A percentile compares a stretch with the other conserved stretches of the same genome.
These are phyloP conservation scores for Mycena sp. DNA, from an alignment of 1,284 basidiomycete genomes.

Conservation along the genomic window DNA sequence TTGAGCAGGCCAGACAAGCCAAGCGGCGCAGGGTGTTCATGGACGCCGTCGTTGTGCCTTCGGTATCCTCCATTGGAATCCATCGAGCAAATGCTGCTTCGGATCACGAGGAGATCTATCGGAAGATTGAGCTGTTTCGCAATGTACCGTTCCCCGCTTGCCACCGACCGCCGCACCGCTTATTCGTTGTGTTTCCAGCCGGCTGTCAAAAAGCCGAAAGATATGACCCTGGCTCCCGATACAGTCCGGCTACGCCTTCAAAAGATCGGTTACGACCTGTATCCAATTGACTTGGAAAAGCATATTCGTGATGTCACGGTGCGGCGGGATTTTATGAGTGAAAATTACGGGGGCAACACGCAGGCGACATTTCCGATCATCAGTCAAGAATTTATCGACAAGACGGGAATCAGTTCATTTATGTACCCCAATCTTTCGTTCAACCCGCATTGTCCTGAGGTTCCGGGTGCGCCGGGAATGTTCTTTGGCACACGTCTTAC, in stretches of 20 bases:
- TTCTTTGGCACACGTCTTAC: conserved; percentile 35
- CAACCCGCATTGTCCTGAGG: conserved; percentile 48
- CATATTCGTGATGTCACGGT: conserved; percentile 33
- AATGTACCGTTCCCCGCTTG: neutral
- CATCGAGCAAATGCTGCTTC: neutral
- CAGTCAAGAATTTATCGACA: conserved; percentile 28
- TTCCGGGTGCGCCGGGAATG: conserved; percentile 47
- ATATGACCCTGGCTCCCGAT: conserved; percentile 8
- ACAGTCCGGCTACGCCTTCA: neutral
- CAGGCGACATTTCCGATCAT: conserved; percentile 43
- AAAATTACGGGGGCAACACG: conserved; percentile 45
- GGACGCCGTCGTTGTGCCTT: conserved; percentile 4
- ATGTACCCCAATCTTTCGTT: conserved; percentile 45
- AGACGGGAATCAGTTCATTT: conserved; percentile 44
- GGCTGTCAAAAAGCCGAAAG: conserved; percentile 18
- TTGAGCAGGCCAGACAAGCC: neutral
- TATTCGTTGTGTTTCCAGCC: conserved; percentile 2
- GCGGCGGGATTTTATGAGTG: conserved; percentile 43
- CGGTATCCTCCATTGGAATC: neutral
- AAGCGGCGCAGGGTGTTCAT: conserved; percentile 9
- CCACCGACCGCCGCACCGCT: neutral
- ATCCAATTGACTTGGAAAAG: conserved; percentile 8
- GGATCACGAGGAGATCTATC: neutral
- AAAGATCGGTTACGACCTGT: neutral
- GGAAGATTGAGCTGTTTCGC: neutral